Evolutionary conservation across 2,329 filamentous ascomycete species (phyloP).

Genomic region (Colletotrichum nymphaeae): DNA sequence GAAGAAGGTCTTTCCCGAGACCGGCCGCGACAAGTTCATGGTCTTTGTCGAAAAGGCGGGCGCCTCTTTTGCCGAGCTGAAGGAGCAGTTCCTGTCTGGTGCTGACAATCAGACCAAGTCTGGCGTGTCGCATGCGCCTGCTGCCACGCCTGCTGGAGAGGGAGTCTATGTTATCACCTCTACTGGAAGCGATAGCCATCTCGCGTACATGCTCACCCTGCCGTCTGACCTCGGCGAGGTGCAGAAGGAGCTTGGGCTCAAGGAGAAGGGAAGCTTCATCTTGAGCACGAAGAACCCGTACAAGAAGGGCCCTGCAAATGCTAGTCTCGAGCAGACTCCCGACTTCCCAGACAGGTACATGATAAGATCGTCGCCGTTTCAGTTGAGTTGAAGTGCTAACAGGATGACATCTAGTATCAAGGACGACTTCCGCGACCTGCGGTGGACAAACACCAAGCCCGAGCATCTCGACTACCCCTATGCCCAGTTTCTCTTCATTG

Average conservation of each 20-base stretch:
- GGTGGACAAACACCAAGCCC: constrained; percentile 81
- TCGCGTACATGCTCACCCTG: constrained; percentile 84
- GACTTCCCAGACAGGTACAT: constrained; percentile 55
- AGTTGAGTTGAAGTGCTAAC: constrained; percentile 2
- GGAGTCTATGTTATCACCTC: constrained; percentile 86
- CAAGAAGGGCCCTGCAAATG: constrained; percentile 72
- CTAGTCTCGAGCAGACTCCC: constrained; percentile 71
- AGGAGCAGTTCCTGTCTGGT: constrained; percentile 75
- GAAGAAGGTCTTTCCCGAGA: constrained; percentile 84
- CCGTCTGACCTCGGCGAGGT: constrained; percentile 77
- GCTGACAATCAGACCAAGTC: constrained; percentile 83
- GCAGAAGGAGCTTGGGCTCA: constrained; percentile 80
- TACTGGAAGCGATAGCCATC: constrained; percentile 77
- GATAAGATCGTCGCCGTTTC: no score
- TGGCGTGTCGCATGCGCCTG: constrained; percentile 75
- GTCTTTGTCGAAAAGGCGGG: constrained; percentile 84
- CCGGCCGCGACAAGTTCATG: constrained; percentile 78
- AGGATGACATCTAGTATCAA: constrained; percentile 61
- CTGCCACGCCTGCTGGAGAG: constrained; percentile 82
- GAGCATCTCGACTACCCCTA: constrained; percentile 80
- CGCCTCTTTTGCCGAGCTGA: constrained; percentile 74
- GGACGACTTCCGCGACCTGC: constrained; percentile 76
- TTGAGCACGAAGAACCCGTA: constrained; percentile 85
- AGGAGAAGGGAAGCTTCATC: constrained; percentile 79
- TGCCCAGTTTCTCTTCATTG: constrained; percentile 83